phyloP scores from a whole-genome alignment of 192 early-diverging fungal species.

The Dissophora ornata region DNA sequence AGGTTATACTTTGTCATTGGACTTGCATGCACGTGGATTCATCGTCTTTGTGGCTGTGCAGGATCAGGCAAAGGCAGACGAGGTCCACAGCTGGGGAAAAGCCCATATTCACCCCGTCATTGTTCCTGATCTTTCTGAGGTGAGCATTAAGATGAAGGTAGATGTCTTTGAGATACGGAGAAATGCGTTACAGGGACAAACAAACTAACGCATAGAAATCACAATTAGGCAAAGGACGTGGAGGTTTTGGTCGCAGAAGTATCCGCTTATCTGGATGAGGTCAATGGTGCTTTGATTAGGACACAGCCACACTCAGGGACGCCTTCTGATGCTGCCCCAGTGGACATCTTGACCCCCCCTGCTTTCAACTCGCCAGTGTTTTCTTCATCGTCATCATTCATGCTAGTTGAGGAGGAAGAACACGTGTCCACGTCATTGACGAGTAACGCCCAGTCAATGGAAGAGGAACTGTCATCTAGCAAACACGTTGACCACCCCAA shows the following conservation, averaged over 20 bases:
- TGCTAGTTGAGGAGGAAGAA: background rate
- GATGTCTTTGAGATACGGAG: too few species aligned
- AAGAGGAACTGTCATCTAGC: too few species aligned
- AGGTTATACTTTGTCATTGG: background rate
- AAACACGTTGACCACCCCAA: too few species aligned
- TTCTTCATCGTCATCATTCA: conserved; percentile 5
- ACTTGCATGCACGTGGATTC: conserved; percentile 2
- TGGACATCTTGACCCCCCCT: background rate
- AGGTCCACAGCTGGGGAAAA: conserved; percentile 6
- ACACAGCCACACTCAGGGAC: background rate
- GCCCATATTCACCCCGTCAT: conserved; percentile 2
- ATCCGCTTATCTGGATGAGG: background rate
- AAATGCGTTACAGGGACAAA: too few species aligned
- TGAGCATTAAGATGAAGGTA: background rate
- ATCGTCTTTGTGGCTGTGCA: conserved; percentile 11
- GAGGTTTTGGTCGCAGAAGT: background rate
- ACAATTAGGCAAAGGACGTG: too few species aligned
- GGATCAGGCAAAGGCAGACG: background rate
- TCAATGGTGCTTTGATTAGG: background rate
- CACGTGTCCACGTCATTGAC: background rate
- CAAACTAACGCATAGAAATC: too few species aligned
- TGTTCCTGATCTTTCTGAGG: background rate
- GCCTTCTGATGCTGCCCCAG: too few species aligned
- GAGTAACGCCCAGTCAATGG: too few species aligned
- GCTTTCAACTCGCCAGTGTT: background rate